These are phyloP conservation scores for Moringa oleifera DNA, from an alignment of 345 rosid species.

Conservation along the genomic window DNA sequence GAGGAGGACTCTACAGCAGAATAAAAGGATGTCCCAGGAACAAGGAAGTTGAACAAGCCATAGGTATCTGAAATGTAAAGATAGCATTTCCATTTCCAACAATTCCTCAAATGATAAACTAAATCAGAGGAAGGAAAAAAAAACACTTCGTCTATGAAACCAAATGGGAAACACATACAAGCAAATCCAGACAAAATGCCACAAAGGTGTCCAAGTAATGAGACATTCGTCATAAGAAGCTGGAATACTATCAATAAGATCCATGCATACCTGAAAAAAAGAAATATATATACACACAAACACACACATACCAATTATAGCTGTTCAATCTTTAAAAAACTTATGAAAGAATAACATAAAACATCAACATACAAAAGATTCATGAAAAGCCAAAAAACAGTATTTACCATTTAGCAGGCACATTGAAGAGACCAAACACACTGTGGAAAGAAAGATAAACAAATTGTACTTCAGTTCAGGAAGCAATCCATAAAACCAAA, in stretches of 20 bases:
- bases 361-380: conserved; percentile 4
- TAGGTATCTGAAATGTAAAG: conserved; percentile 52
- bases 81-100: neutral
- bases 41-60: conserved; percentile 74
- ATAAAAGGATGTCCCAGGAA: conserved; percentile 86
- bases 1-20: conserved; percentile 75
- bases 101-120: neutral
- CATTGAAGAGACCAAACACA: conserved; percentile 94
- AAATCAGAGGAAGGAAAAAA: conserved; percentile 8
- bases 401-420: conserved; percentile 82
- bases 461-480: conserved; percentile 13
- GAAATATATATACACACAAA: too few species aligned
- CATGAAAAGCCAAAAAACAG: conserved; percentile 13
- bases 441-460: conserved; percentile 46
- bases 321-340: conserved; percentile 4
- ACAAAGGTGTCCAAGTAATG: conserved; percentile 91
- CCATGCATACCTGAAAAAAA: conserved; percentile 83
- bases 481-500: neutral
- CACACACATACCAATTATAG: conserved; percentile 14
- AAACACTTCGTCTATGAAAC: neutral
- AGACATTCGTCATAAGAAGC: conserved; percentile 87
- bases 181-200: conserved; percentile 97
- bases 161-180: conserved; percentile 43
- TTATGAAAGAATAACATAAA: neutral
- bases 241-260: conserved; percentile 72